Conservation (phyloP, 2,329 filamentous ascomycete species). For the Orbilia brochopaga region DNA sequence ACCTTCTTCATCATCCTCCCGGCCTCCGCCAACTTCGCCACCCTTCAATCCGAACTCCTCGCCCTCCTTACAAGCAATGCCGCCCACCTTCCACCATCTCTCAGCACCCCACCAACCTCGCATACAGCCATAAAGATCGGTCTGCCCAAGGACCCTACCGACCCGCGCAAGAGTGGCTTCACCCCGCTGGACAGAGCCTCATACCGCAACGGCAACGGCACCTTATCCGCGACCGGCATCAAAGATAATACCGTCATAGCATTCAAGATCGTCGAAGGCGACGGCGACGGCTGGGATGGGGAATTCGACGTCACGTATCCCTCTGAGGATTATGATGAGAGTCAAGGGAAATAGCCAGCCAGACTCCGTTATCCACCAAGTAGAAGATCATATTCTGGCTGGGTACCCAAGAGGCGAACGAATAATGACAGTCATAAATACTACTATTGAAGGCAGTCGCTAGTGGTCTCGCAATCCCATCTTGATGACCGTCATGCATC, state of each 20-base stretch:
- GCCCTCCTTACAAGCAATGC: conserved; percentile 11
- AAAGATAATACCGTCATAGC: conserved; percentile 26
- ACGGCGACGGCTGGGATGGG: conserved; percentile 23
- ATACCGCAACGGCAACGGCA: conserved; percentile 20
- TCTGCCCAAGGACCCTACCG: conserved; percentile 22
- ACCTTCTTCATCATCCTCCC: conserved; percentile 46
- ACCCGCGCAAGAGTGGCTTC: conserved; percentile 19
- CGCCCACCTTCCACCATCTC: conserved; percentile 21
- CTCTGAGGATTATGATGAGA: conserved; percentile 32
- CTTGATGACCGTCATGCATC: too few relatives aligned
- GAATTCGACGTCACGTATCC: conserved; percentile 28
- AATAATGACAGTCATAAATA: too few relatives aligned
- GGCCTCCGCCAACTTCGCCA: conserved; percentile 15
- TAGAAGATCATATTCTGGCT: too few relatives aligned
- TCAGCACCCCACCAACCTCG: conserved; percentile 1
- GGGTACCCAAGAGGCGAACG: too few relatives aligned
- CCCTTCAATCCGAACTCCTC: conserved; percentile 18
- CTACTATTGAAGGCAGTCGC: too few relatives aligned
- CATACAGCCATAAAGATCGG: conserved; percentile 22
- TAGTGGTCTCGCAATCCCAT: too few relatives aligned
- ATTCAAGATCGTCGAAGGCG: conserved; percentile 17
- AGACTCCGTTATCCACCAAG: too few relatives aligned
- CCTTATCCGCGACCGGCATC: conserved; percentile 7
- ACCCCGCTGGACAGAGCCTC: conserved; percentile 11
- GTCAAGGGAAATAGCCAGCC: conserved; percentile 5